Conservation (phyloP, 2,329 filamentous ascomycete species). For the Biscogniauxia mediterranea region DNA sequence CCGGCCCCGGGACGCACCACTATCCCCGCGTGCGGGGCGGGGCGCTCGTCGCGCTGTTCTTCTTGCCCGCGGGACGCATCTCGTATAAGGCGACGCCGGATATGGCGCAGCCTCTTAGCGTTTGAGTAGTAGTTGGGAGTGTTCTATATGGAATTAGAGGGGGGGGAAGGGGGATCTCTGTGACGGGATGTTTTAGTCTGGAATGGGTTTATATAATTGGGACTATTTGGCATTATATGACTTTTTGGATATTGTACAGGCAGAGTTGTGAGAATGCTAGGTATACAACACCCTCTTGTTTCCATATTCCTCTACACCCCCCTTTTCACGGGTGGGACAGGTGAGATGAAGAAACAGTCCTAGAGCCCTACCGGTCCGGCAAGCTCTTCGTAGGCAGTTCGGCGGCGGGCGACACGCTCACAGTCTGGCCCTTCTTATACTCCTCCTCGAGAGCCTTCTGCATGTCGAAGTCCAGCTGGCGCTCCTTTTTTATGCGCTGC, state of each 20-base stretch:
- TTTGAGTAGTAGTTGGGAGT: conserved; percentile 3
- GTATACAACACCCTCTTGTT: too few species aligned
- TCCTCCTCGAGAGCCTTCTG: conserved; percentile 82
- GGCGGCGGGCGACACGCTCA: conserved; percentile 38
- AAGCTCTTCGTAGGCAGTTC: conserved; percentile 17
- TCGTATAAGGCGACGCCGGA: conserved; percentile 45
- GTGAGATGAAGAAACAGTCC: too few species aligned
- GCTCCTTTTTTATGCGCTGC: conserved; percentile 83
- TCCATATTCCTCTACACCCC: too few species aligned
- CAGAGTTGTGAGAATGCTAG: too few species aligned
- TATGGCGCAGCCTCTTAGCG: conserved; percentile 37
- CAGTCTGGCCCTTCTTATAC: conserved; percentile 84
- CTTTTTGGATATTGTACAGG: too few species aligned
- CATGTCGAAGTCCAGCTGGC: conserved; percentile 92
- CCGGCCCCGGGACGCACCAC: conserved; percentile 55
- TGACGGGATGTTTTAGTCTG: too few species aligned
- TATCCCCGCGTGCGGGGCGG: conserved; percentile 52
- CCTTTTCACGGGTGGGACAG: too few species aligned
- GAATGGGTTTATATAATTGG: too few species aligned
- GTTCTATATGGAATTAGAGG: background rate
- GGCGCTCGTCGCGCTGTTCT: conserved; percentile 52
- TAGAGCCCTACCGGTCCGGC: conserved; percentile 20
- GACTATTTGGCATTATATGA: too few species aligned
- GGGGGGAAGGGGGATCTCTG: too few species aligned
- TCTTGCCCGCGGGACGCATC: conserved; percentile 54